phyloP scores from a whole-genome alignment of 208 protist species.

The Acanthamoeba quina region DNA sequence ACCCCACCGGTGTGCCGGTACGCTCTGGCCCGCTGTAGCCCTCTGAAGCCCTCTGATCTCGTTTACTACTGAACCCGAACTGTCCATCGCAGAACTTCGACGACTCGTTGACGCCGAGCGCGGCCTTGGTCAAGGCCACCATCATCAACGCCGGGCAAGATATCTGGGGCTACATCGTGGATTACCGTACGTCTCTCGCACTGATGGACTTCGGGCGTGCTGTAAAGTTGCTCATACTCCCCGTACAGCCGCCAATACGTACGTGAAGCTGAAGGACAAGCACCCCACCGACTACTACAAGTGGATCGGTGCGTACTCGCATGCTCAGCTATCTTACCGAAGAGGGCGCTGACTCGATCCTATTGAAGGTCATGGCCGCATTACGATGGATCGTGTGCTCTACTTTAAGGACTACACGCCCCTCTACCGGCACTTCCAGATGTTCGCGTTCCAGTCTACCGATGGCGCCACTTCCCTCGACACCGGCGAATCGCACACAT shows the following conservation, averaged over 20 bases:
- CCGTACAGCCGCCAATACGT: neutral
- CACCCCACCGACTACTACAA: constrained; percentile 17
- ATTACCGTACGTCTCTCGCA: neutral
- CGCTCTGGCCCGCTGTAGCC: no score
- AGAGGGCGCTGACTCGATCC: neutral
- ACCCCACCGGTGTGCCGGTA: constrained; percentile 50
- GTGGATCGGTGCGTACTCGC: constrained; percentile 25
- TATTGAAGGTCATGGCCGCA: constrained; percentile 26
- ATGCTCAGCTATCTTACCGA: neutral
- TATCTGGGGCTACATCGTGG: constrained; percentile 54
- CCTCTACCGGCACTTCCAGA: neutral
- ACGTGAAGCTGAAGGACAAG: neutral
- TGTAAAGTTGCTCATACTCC: neutral
- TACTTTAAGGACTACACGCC: constrained; percentile 66
- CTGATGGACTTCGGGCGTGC: no score
- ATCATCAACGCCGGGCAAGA: constrained; percentile 61
- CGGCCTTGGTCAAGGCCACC: constrained; percentile 23
- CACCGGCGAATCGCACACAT: constrained; percentile 28
- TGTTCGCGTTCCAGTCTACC: constrained; percentile 62
- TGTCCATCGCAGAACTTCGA: neutral
- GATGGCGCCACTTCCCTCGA: neutral
- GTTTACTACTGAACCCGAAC: neutral
- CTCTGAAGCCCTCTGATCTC: neutral
- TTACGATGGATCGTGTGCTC: constrained; percentile 55
- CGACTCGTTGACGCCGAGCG: neutral